Evolutionary conservation across 345 rosid species (phyloP).

Genomic region (Lepidium didymum): DNA sequence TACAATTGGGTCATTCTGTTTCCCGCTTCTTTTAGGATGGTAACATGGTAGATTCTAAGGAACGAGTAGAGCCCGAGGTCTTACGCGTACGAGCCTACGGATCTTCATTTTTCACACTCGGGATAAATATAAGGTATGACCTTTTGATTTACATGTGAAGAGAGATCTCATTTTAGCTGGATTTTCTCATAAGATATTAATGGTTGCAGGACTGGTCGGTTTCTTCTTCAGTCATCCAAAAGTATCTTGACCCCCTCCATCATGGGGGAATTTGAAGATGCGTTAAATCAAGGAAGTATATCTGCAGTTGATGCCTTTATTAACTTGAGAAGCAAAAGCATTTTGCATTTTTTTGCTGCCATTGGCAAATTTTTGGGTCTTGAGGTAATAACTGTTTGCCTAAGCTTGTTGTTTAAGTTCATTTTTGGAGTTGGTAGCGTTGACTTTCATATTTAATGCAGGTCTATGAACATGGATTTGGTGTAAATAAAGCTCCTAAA

Average conservation of each 20-base stretch:
- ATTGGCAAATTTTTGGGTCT: constrained; percentile 93
- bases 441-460: constrained; percentile 29
- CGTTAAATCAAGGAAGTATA: constrained; percentile 78
- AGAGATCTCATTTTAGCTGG: neutral
- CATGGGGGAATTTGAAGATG: constrained; percentile 79
- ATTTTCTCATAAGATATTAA: neutral
- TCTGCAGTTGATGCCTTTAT: constrained; percentile 74
- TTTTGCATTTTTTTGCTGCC: constrained; percentile 75
- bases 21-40: constrained; percentile 43
- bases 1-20: neutral
- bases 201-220: constrained; percentile 76
- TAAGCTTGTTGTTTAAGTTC: neutral
- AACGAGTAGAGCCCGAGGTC: constrained; percentile 59
- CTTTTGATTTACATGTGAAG: neutral
- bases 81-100: constrained; percentile 86
- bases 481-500: constrained; percentile 67
- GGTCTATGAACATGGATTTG: constrained; percentile 79
- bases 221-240: constrained; percentile 68
- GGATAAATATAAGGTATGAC: constrained; percentile 76
- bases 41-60: constrained; percentile 33
- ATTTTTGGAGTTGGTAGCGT: neutral
- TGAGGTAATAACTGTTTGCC: constrained; percentile 42
- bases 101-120: constrained; percentile 77
- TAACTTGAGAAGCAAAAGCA: constrained; percentile 84
- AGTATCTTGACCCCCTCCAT: constrained; percentile 51